Percentiles rank a stretch among this genome's conserved stretches.
phyloP scores from a whole-genome alignment of 2,329 filamentous ascomycete species.

The Pseudohalonectria lignicola region DNA sequence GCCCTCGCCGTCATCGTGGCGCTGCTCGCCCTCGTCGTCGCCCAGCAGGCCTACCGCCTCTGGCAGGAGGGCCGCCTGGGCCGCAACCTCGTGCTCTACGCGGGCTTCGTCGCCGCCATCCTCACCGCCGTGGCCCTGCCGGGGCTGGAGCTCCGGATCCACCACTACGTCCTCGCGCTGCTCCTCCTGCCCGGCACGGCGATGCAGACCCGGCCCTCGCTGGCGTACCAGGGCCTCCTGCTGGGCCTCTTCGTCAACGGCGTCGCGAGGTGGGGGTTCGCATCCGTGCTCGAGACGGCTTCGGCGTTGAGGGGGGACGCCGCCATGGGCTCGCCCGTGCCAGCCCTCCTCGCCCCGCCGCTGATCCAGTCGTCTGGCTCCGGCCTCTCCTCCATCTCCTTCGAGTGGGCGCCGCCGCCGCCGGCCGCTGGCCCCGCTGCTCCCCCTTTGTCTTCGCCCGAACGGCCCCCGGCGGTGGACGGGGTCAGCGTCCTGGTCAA shows the following conservation, averaged over 20 bases:
- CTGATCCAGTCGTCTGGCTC: constrained; percentile 18
- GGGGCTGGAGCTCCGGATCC: constrained; percentile 56
- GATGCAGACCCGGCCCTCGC: constrained; percentile 56
- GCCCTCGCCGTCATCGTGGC: constrained; percentile 56
- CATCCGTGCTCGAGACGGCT: constrained; percentile 58
- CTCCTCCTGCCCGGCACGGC: constrained; percentile 60
- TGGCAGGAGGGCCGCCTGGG: constrained; percentile 57
- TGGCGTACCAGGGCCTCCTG: constrained; percentile 62
- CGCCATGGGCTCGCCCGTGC: constrained; percentile 33
- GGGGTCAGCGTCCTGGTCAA: constrained; percentile 20
- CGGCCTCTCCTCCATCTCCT: constrained; percentile 40
- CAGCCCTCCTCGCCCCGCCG: constrained; percentile 17
- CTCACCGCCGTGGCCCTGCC: constrained; percentile 43
- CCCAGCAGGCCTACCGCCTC: constrained; percentile 59
- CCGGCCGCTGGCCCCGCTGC: background rate
- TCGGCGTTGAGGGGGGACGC: constrained; percentile 41
- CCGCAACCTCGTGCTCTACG: constrained; percentile 52
- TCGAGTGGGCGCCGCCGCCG: constrained; percentile 10
- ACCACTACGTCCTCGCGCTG: constrained; percentile 66
- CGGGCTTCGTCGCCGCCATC: constrained; percentile 33
- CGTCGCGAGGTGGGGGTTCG: constrained; percentile 68
- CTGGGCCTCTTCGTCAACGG: constrained; percentile 69
- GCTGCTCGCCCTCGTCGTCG: constrained; percentile 47
- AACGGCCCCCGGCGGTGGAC: constrained; percentile 4
- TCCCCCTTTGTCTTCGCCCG: too few relatives aligned